Evolutionary conservation across 441 rosid species (phyloP), one percentile per base, ranked within the genome.

Genomic region (Erodium trifolium): DNA sequence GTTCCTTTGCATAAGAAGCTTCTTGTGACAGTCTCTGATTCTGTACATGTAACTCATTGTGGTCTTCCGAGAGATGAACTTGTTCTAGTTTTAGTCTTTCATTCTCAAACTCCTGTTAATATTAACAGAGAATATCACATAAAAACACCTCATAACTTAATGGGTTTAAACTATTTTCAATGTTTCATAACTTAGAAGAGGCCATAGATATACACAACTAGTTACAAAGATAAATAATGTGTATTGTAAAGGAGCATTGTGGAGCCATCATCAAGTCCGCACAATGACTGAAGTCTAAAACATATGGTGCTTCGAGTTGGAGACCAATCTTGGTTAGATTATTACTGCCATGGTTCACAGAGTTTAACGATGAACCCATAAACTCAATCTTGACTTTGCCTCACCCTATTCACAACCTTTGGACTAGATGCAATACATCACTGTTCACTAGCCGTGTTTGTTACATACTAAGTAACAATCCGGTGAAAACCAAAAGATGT

Each of bases 1-100:
- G 77, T 81, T 95, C 98, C 81, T 92, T 92, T 0, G 98, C 97
- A 68, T 95, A 95, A 68, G 91, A 86, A 82, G 98, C 95, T 83
- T 95, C 99, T 83, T 92, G 98, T 57, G 91, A 87, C 64, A 95
- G 75, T 78, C 90, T 95, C 71, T 88, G 90, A 70, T 92, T 92
- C 78, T 90, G 95, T 71, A 87, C 89, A 68, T 66, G 85, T 66
- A 95, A 77, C 51, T 96, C 97, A 71, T 93, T 89, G 71, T 84
- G 90, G 70, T 95, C 95, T 73, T 95, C 99, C 47, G 89, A 85
- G 69, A 82, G 83, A 73, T 87, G 92, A 70, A 89, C 89, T 47
- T 82, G 90, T 72, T 87, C 96, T 18, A 84, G 74, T 84, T 89
- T 95, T 60, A 92, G 77, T 79, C 83, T 88, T 76, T 90, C 95